These are phyloP conservation scores for Veloboletus limbatus DNA, from an alignment of 1,284 basidiomycete species.

Conservation along the genomic window DNA sequence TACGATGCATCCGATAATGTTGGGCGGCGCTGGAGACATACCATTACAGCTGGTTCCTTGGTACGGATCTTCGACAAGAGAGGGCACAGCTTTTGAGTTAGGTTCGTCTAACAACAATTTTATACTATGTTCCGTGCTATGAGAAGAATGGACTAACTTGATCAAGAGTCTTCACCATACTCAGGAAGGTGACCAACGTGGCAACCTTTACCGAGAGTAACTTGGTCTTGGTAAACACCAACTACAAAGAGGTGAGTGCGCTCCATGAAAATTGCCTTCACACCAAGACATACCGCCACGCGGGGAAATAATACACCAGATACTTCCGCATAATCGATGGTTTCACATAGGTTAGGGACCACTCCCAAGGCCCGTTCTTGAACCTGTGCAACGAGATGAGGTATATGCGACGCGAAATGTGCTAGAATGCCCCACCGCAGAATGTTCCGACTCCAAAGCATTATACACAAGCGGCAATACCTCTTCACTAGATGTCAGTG, in stretches of 20 bases:
- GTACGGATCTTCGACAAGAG: constrained; percentile 93
- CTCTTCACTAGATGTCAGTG: constrained; percentile 46
- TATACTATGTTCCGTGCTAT: constrained; percentile 4
- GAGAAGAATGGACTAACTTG: constrained; percentile 50
- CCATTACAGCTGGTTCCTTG: constrained; percentile 90
- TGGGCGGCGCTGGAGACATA: constrained; percentile 33
- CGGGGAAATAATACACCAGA: constrained; percentile 84
- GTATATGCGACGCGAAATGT: background rate
- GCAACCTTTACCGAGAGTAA: constrained; percentile 86
- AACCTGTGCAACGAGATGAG: constrained; percentile 46
- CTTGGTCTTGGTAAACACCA: constrained; percentile 88
- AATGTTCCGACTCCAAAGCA: constrained; percentile 91
- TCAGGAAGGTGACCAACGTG: constrained; percentile 84
- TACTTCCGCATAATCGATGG: constrained; percentile 91
- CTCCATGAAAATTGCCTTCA: background rate
- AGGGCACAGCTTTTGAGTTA: constrained; percentile 95
- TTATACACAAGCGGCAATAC: constrained; percentile 95
- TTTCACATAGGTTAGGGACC: constrained; percentile 88
- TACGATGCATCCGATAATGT: constrained; percentile 2
- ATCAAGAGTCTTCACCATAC: constrained; percentile 93
- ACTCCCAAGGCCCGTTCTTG: constrained; percentile 88
- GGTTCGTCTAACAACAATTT: constrained; percentile 50
- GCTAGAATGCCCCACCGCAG: constrained; percentile 48
- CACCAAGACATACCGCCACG: constrained; percentile 65
- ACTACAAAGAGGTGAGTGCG: constrained; percentile 42